Conservation (phyloP, 495 filamentous ascomycete species). For the Penicillium taxi region DNA sequence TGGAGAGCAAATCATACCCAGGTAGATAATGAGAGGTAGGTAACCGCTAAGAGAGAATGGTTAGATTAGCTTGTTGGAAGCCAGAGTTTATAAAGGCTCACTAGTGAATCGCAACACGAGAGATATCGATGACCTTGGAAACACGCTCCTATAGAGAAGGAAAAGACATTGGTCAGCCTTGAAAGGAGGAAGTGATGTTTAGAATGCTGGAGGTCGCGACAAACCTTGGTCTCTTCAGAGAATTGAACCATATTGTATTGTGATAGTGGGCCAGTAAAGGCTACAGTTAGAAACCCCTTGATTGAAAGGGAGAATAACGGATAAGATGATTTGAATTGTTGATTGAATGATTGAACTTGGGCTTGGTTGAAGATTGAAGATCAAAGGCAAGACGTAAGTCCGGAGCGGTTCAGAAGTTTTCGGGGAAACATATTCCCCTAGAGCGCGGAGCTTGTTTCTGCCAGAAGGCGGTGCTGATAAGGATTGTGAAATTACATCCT, state of each 20-base stretch:
- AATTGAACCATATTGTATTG: slow-evolving; percentile 64
- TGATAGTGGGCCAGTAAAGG: too few species aligned
- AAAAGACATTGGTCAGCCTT: slow-evolving; percentile 3
- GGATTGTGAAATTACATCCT: too few species aligned
- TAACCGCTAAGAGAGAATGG: slow-evolving; percentile 67
- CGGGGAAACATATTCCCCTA: too few species aligned
- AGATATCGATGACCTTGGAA: slow-evolving; percentile 87
- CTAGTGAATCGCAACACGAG: slow-evolving; percentile 96
- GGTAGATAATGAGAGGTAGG: slow-evolving; percentile 91
- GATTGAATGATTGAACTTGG: too few species aligned
- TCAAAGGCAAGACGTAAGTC: neutral
- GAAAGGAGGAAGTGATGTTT: neutral
- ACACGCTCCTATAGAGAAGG: slow-evolving; percentile 72
- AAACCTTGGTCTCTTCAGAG: slow-evolving; percentile 94
- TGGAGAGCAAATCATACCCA: slow-evolving; percentile 54
- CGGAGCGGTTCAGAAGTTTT: slow-evolving; percentile 30
- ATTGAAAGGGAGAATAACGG: too few species aligned
- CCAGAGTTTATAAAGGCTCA: slow-evolving; percentile 25
- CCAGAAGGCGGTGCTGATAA: too few species aligned
- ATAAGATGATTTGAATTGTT: too few species aligned
- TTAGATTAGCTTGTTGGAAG: slow-evolving; percentile 2
- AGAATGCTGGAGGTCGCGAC: slow-evolving; percentile 3
- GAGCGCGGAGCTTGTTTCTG: slow-evolving; percentile 8
- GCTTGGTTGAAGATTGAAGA: neutral
- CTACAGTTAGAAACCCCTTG: too few species aligned